A percentile compares a stretch with the other conserved stretches of the same genome.
Conservation (phyloP, 257 asterid species). For the Nicotiana obtusifolia region DNA sequence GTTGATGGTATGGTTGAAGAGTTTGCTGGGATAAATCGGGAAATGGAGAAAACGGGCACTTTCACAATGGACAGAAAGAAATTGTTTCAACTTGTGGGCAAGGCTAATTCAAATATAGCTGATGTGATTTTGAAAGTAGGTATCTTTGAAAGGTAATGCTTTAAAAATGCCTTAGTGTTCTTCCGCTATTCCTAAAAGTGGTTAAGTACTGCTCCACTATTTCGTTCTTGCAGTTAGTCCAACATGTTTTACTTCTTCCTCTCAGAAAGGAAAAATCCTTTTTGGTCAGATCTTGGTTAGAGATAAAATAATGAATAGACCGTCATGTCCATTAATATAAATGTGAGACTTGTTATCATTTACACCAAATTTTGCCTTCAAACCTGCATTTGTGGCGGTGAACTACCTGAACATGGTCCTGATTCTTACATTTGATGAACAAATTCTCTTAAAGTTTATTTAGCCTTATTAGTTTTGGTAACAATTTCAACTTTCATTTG, state of each 20-base stretch:
- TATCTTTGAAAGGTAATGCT: constrained; percentile 74
- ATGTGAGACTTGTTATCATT: background rate
- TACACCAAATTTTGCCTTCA: background rate
- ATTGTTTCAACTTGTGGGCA: constrained; percentile 94
- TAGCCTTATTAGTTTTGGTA: background rate
- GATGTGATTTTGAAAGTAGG: constrained; percentile 92
- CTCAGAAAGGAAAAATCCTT: background rate
- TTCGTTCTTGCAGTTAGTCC: background rate
- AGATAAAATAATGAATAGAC: background rate
- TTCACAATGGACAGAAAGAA: constrained; percentile 87
- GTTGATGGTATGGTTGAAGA: constrained; percentile 96
- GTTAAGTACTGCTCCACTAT: background rate
- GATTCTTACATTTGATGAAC: background rate
- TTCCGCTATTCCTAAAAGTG: background rate
- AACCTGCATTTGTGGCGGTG: background rate
- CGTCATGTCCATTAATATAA: background rate
- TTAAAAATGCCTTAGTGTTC: background rate
- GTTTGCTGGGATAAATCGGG: constrained; percentile 85
- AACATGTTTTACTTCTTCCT: background rate
- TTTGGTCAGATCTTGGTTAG: background rate
- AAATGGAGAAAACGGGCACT: constrained; percentile 90
- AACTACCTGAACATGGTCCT: background rate
- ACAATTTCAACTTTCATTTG: background rate
- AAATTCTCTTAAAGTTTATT: background rate
- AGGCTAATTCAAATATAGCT: constrained; percentile 94